These are phyloP conservation scores for Collybia sp. DNA, from an alignment of 768 basidiomycete genomes.

Conservation along the genomic window DNA sequence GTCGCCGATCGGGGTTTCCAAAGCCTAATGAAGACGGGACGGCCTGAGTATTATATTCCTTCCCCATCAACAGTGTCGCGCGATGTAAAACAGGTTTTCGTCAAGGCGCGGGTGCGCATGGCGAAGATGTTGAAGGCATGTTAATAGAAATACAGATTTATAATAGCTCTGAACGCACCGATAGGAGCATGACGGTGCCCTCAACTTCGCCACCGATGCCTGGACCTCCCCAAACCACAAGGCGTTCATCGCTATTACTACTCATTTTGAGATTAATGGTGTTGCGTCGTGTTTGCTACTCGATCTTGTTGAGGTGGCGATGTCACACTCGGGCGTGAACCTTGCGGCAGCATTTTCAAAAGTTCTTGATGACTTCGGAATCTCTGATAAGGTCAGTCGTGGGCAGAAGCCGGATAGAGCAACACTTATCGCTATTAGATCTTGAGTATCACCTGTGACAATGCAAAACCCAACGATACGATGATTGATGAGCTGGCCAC, in stretches of 20 bases:
- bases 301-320: conserved; percentile 20
- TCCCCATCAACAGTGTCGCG: not conserved
- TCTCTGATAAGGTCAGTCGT: conserved; percentile 18
- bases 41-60: not conserved
- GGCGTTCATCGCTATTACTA: not conserved
- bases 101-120: not conserved
- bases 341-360: conserved; percentile 18
- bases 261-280: not conserved
- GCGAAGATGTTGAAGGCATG: not conserved
- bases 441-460: conserved; percentile 23
- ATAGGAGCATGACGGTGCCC: not conserved
- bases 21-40: not conserved
- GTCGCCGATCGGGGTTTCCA: not conserved
- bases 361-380: conserved; percentile 20
- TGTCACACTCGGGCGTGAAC: conserved; percentile 20
- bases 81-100: not conserved
- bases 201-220: not conserved
- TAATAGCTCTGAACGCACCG: not conserved
- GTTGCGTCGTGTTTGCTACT: not conserved
- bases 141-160: not conserved
- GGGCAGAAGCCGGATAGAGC: not conserved
- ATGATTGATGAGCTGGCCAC: conserved; percentile 20
- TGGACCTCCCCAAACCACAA: not conserved
- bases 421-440: conserved; percentile 7
- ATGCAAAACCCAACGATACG: conserved; percentile 20